These are phyloP conservation scores for Paecilomyces variotii DNA, from an alignment of 2,329 filamentous ascomycete genomes.

Conservation along the genomic window DNA sequence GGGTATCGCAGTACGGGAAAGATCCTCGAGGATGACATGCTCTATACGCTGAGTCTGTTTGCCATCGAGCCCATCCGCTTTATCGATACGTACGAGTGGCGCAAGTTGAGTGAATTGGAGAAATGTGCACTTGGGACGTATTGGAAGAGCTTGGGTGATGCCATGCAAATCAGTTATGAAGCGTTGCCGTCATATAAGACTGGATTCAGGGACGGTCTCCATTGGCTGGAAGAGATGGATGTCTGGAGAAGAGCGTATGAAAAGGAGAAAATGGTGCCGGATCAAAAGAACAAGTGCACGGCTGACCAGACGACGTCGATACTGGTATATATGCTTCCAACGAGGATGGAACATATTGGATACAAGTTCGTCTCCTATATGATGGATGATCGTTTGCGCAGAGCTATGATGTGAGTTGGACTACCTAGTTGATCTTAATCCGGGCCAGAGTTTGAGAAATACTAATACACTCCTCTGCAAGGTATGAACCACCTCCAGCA, in stretches of 20 bases:
- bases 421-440: not conserved
- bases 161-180: conserved; percentile 54
- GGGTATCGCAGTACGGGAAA: conserved; percentile 50
- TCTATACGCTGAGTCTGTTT: conserved; percentile 60
- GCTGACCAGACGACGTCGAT: conserved; percentile 55
- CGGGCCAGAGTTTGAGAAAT: not conserved
- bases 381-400: conserved; percentile 56
- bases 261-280: conserved; percentile 48
- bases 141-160: conserved; percentile 64
- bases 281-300: conserved; percentile 41
- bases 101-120: conserved; percentile 58
- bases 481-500: conserved; percentile 32
- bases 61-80: conserved; percentile 58
- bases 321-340: conserved; percentile 50
- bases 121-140: conserved; percentile 58
- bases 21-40: conserved; percentile 55
- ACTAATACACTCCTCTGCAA: conserved; percentile 8
- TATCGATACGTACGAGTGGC: conserved; percentile 62
- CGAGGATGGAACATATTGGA: conserved; percentile 38
- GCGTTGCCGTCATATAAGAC: conserved; percentile 33
- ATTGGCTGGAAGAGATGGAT: conserved; percentile 46
- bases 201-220: conserved; percentile 43
- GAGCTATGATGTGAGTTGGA: conserved; percentile 53
- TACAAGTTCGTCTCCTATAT: conserved; percentile 48
- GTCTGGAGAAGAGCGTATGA: conserved; percentile 54